phyloP scores from a whole-genome alignment of 2,329 filamentous ascomycete genomes.

The Stagonosporopsis cucurbitacearum region DNA sequence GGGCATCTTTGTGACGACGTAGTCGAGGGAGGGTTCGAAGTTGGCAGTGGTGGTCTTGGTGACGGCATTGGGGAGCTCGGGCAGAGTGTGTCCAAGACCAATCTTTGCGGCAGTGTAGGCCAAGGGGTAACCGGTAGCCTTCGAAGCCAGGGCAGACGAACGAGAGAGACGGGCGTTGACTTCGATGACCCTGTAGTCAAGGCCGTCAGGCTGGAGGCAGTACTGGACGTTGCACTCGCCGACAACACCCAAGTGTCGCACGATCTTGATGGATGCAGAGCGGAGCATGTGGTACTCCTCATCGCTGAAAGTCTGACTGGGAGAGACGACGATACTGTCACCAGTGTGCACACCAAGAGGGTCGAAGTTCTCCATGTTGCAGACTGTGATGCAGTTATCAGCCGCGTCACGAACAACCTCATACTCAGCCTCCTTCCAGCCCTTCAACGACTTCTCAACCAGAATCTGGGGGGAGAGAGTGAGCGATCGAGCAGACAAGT shows the following conservation, averaged over 20 bases:
- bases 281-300: constrained; percentile 99
- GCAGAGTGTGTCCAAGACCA: constrained; percentile 91
- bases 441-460: constrained; percentile 98
- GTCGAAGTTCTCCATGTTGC: constrained; percentile 99
- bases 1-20: constrained; percentile 98
- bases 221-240: constrained; percentile 99
- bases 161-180: constrained; percentile 98
- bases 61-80: constrained; percentile 95
- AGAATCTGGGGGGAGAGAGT: constrained; percentile 95
- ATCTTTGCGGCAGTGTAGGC: constrained; percentile 99
- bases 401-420: constrained; percentile 96
- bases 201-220: constrained; percentile 91
- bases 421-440: constrained; percentile 99
- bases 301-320: constrained; percentile 94
- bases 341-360: constrained; percentile 97
- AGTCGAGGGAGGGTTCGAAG: constrained; percentile 96
- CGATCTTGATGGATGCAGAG: constrained; percentile 96
- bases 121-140: constrained; percentile 95
- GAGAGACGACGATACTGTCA: constrained; percentile 97
- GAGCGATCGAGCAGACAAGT: constrained; percentile 90
- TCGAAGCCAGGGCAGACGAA: constrained; percentile 95
- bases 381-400: constrained; percentile 99
- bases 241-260: constrained; percentile 94
- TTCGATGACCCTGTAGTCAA: constrained; percentile 98
- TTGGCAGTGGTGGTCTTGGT: constrained; percentile 99